Evolutionary conservation across 192 early-diverging fungal species (phyloP), one percentile per base, ranked within the genome.

Genomic region (Obelidium mucronatum): DNA sequence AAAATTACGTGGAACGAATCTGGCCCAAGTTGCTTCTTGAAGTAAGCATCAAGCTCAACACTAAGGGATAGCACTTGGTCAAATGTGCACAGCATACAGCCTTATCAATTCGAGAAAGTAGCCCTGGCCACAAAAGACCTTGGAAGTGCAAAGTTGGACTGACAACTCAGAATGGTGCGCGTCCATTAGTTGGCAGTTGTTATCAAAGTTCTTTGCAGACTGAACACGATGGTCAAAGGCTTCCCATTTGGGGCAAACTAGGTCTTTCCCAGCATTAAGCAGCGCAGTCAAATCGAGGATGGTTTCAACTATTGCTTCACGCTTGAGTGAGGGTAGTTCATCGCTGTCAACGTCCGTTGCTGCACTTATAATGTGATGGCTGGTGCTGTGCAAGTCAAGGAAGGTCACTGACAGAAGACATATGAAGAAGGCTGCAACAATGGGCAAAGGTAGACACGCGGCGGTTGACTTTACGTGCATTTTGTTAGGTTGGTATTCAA

Each of bases 81-180:
- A 51, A 13, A 13, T 51, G 13, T 13, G 8, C 11, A 51, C 11
- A 51, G 22, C 48, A 51, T 22, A 51, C 48, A 13, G 22, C 8
- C 48, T 8, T 13, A 22, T 51, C 48, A 8, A 51, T 69, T 40
- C 22, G 24, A 40, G 30, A 1, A 73, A 62, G 71, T 73, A 73
- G 15, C 71, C 71, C 56, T 73, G 71, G 6, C 71, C 71, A 24
- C 71, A 73, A 4, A 53, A 35, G 6, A 26, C 13, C 31, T 69
- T 15, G 28, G 44, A 53, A 2, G 8, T 15, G 52, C 67, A 69
- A 28, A 69, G 19, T 22, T 15, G 8, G 1, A 52, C 48, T 8
- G 17, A 22, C 44, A 69, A 69, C 6, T 13, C 26, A 8, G 26
- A 11, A 34, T 28, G 19, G 42, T 28, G 1, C 1, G 44, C 17